Conservation (phyloP, 441 rosid genomes). For the Macaranga tanarius region DNA sequence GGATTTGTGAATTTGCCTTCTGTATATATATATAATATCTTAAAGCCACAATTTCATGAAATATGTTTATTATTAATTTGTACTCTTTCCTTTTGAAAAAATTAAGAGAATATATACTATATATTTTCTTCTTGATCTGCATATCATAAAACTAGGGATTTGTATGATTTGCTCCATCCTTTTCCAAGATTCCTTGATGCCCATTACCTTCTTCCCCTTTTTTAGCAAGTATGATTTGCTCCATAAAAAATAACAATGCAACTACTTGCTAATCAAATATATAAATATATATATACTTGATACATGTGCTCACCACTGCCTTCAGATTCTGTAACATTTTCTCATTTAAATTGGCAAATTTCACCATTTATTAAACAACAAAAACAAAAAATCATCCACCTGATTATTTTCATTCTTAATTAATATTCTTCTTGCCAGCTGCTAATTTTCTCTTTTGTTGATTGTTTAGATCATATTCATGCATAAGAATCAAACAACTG, state of each 20-base stretch:
- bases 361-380: too few relatives aligned
- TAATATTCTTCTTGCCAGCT: too few relatives aligned
- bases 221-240: too few relatives aligned
- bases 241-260: too few relatives aligned
- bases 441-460: too few relatives aligned
- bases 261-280: neutral
- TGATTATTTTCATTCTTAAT: neutral
- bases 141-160: conserved; percentile 21
- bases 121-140: conserved; percentile 1
- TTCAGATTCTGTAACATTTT: neutral
- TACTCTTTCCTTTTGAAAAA: conserved; percentile 1
- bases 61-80: neutral
- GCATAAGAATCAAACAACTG: too few relatives aligned
- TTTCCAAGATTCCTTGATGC: conserved; percentile 18
- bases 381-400: too few relatives aligned
- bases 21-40: neutral
- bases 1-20: conserved; percentile 24
- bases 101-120: neutral
- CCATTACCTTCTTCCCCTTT: neutral
- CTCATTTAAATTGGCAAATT: too few relatives aligned
- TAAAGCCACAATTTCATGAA: neutral
- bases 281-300: neutral
- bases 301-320: neutral
- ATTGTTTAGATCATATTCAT: too few relatives aligned
- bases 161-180: conserved; percentile 7